phyloP scores from a whole-genome alignment of 2,329 filamentous ascomycete genomes.

The Plenodomus tracheiphilus region DNA sequence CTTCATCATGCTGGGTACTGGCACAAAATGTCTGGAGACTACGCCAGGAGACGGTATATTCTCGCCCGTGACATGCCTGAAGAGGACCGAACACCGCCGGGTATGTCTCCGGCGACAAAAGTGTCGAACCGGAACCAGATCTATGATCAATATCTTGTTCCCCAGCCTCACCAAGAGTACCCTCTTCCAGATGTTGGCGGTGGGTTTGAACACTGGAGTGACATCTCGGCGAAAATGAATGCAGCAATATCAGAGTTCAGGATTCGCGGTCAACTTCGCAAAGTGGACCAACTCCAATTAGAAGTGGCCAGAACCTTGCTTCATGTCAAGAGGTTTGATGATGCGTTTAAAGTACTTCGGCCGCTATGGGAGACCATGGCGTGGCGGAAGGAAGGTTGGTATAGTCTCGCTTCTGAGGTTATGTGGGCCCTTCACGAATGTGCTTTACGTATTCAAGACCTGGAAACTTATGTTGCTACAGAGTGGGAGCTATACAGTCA shows the following conservation, averaged over 20 bases:
- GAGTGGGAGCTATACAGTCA: constrained; percentile 59
- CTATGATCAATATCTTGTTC: constrained; percentile 65
- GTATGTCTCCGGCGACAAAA: constrained; percentile 58
- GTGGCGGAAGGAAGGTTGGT: constrained; percentile 67
- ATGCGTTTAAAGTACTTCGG: constrained; percentile 56
- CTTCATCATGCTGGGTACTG: constrained; percentile 67
- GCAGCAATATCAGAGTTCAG: constrained; percentile 56
- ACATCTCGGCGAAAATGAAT: constrained; percentile 55
- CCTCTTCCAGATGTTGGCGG: constrained; percentile 46
- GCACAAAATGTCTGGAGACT: constrained; percentile 57
- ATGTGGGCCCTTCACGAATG: constrained; percentile 59
- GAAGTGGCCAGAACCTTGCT: constrained; percentile 60
- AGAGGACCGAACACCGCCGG: constrained; percentile 61
- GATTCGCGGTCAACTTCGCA: constrained; percentile 56
- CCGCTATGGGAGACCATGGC: constrained; percentile 59
- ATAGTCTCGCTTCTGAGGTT: constrained; percentile 57
- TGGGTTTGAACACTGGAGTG: constrained; percentile 56
- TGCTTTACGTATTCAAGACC: constrained; percentile 51
- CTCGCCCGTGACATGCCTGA: constrained; percentile 60
- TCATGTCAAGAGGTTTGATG: constrained; percentile 52
- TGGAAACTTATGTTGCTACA: constrained; percentile 55
- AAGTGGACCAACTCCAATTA: constrained; percentile 58
- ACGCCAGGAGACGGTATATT: constrained; percentile 54
- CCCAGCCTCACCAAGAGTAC: constrained; percentile 60
- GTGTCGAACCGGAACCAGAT: constrained; percentile 56